Evolutionary conservation across 169 alveolate species (phyloP).

Genomic region (Perkinsus chesapeaki): DNA sequence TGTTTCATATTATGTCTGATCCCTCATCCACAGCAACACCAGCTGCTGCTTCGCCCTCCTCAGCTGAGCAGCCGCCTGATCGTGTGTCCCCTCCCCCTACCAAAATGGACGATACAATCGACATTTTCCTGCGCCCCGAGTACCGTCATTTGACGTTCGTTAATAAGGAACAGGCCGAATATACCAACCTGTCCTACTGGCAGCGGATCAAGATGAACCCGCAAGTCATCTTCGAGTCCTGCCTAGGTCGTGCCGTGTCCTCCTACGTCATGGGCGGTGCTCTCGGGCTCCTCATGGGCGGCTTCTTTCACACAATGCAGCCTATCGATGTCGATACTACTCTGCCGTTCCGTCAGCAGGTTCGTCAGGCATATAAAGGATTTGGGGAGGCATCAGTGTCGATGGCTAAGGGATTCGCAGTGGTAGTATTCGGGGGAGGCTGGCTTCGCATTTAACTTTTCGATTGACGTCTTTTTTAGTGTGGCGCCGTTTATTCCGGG

Average conservation of each 20-base stretch:
- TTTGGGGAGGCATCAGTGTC: slow-evolving; percentile 25
- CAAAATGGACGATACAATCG: background rate
- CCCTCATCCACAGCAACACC: background rate
- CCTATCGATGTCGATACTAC: slow-evolving; percentile 39
- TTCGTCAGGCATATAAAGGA: slow-evolving; percentile 29
- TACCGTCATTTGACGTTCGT: background rate
- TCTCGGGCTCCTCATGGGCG: slow-evolving; percentile 34
- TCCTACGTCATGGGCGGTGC: background rate
- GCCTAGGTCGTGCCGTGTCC: background rate
- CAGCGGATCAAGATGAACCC: background rate
- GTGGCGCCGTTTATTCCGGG: slow-evolving; percentile 56
- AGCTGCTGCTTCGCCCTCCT: background rate
- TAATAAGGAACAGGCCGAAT: background rate
- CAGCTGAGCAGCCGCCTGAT: background rate
- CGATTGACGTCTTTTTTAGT: background rate
- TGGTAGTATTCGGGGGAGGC: background rate
- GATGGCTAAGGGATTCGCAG: slow-evolving; percentile 35
- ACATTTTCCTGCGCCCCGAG: background rate
- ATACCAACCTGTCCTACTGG: background rate
- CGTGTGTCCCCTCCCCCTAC: background rate
- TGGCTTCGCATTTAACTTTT: background rate
- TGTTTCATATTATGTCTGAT: background rate
- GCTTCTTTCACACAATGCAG: slow-evolving; percentile 38
- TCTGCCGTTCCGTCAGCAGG: slow-evolving; percentile 31
- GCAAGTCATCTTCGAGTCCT: background rate